Base-by-base conservation (phyloP, 148 eudicot genomes). In the Dianthus caryophyllus region DNA sequence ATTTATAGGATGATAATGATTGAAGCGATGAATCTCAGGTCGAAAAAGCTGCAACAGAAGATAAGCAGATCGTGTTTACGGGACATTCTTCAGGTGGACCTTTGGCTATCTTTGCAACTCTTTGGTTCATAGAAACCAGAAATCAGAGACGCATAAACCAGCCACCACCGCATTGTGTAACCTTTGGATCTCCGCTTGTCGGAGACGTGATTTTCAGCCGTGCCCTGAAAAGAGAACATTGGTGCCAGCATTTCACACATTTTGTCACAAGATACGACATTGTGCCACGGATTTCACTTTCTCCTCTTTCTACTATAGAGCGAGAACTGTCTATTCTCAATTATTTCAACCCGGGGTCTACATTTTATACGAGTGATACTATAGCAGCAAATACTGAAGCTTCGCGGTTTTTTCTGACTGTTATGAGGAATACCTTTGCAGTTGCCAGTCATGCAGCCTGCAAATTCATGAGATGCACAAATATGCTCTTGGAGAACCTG, bases 81-180 rank as follows among this genome's bases (percentile, higher is more conserved):
- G 98, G 98, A 60, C 98, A 93, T 71, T 93, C 96, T 25, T 77
- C 89, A 8, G 98, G 87, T 54, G 91, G 84, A 53, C 81, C 98
- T 31, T 56, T 70, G 1, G 94, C 98, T 68, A 85, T 87, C 50
- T 81, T 89, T 22, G 96, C 96, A 72, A 73, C 98, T 64, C 73
- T 92, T 25, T 92, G 96, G 96, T 80, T 76, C 75, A 65, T 93
- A 58, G 96, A 92, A 72, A 68, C 21, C 73, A 36, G 73, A 16
- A 73, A 76, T 75, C 53, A 11, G 27, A 85, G 71, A 61, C 60
- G 31, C 39, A 24, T 24, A 39, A 47, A 39, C 26, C 66, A 59
- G 3, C 68, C 16, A 9, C 69, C 76, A 9, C 91, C 85, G 20
- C 75, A 61, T 49, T 93, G 98, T 73, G 33, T 93, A 26, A 93